Percentiles rank a stretch among this genome's conserved stretches.
Evolutionary conservation across 495 filamentous ascomycete genomes (phyloP).

Genomic region (Trichoderma virens): DNA sequence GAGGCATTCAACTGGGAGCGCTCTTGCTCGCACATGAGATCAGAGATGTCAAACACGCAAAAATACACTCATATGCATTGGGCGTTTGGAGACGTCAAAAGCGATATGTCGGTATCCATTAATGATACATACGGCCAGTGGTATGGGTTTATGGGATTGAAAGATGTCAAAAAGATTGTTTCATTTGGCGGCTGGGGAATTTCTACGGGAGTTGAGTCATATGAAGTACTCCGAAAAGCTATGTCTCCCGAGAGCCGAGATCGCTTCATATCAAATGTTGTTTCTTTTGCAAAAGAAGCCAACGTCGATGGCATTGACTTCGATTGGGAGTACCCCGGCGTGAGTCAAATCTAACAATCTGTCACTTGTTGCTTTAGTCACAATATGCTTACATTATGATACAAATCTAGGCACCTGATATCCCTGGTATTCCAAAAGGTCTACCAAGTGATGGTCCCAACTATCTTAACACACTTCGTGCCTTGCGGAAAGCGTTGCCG

Average conservation of each 20-base stretch:
- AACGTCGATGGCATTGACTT: constrained; percentile 50
- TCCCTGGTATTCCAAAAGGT: constrained; percentile 20
- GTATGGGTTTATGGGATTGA: too few relatives aligned
- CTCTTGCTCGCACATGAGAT: constrained; percentile 11
- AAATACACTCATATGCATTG: too few relatives aligned
- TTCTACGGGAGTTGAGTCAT: constrained; percentile 16
- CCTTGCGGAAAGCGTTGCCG: too few relatives aligned
- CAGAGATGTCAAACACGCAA: too few relatives aligned
- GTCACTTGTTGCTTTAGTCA: too few relatives aligned
- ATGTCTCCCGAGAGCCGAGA: constrained; percentile 20
- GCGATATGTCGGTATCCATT: too few relatives aligned
- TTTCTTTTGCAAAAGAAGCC: constrained; percentile 35
- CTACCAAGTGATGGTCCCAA: not conserved
- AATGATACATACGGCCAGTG: too few relatives aligned
- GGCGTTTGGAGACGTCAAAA: too few relatives aligned
- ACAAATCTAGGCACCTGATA: constrained; percentile 17
- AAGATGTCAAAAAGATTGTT: not conserved
- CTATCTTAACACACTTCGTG: too few relatives aligned
- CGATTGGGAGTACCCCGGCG: constrained; percentile 45
- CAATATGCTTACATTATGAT: too few relatives aligned
- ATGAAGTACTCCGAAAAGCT: constrained; percentile 18
- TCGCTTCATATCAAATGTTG: constrained; percentile 33
- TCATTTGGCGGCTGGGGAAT: constrained; percentile 32
- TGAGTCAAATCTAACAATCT: too few relatives aligned
- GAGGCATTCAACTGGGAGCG: constrained; percentile 23